Evolutionary conservation across 2,329 filamentous ascomycete genomes (phyloP), one percentile per base, ranked within the genome.

Genomic region (Colletotrichum cuscutae): DNA sequence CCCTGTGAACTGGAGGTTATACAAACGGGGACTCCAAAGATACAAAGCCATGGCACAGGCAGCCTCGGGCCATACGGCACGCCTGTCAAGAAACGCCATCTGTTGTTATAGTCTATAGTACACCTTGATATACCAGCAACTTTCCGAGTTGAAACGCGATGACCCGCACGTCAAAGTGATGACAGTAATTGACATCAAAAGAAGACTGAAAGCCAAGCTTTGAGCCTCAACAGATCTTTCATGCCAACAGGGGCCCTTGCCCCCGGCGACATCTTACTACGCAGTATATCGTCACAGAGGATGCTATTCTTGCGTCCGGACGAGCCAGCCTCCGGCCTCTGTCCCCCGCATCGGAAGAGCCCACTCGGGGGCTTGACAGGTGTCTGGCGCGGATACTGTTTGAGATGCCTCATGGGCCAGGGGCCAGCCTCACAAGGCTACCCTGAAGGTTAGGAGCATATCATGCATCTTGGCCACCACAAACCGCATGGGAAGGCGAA

Each of bases 391-490:
- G 61, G 19, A 32, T 26, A 59, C 37, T 22, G 71, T 73, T 71
- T 62, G 60, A 73, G 71, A 32, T 62, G 35, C 30, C 35, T 63
- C 71, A 73, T 71, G 71, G 68, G 62, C 37, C 66, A 72, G 61
- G 64, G 70, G 37, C 26, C 46, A 52, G 65, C 46, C 24, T 46
- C 65, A 32, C 46, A 49, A 22, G 46, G 49, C 26, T 9, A 28
- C 64, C 24, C 52, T 19, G 57, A 52, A 37, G 60, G 60, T 53
- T 22, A 22, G 37, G 30, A 15, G 9, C 30, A 22, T 49, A 61
- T 61, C 54, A 49, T 60, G 46, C 70, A 58, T 28, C 53, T 72
- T 42, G 28, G 53, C 52, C 19, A 13, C 42, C 22, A 70, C 60
- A 32, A 32, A 22, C 13, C 58, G n/a, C 56, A 56, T n/a, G 37